phyloP scores from a whole-genome alignment of 2,329 filamentous ascomycete species.

The Paecilomyces formosus region DNA sequence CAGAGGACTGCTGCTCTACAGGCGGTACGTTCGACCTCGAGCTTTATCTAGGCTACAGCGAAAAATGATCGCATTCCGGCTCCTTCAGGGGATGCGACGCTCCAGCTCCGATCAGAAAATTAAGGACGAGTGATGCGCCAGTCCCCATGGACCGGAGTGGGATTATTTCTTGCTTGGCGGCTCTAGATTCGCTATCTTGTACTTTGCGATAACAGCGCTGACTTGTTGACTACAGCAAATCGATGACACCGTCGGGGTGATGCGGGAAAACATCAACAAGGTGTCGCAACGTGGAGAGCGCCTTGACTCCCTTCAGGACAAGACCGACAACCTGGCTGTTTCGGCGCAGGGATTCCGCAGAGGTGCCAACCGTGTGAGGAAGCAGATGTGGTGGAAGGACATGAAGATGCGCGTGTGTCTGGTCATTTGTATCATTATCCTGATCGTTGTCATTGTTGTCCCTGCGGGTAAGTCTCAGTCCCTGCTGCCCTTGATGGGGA shows the following conservation, averaged over 20 bases:
- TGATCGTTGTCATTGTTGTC: slow-evolving; percentile 90
- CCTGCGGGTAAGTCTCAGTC: slow-evolving; percentile 64
- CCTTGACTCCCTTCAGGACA: slow-evolving; percentile 82
- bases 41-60: not conserved
- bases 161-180: not conserved
- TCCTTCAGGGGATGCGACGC: not conserved
- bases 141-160: slow-evolving; percentile 7
- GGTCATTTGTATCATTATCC: slow-evolving; percentile 79
- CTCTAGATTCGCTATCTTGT: not conserved
- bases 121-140: not conserved
- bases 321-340: slow-evolving; percentile 84
- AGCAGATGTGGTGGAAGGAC: slow-evolving; percentile 99
- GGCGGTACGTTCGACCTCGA: slow-evolving; percentile 59
- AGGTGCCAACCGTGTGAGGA: slow-evolving; percentile 90
- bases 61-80: not conserved
- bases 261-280: slow-evolving; percentile 97
- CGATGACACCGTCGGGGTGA: slow-evolving; percentile 86
- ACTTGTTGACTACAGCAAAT: slow-evolving; percentile 65
- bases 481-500: slow-evolving; percentile 1
- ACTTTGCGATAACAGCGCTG: slow-evolving; percentile 9
- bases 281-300: slow-evolving; percentile 87
- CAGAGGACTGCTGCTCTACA: slow-evolving; percentile 67
- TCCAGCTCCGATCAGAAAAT: not conserved
- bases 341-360: slow-evolving; percentile 94
- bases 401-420: slow-evolving; percentile 99